These are phyloP conservation scores for Brettanomyces naardenensis DNA, from an alignment of 805 yeast species.

Conservation along the genomic window DNA sequence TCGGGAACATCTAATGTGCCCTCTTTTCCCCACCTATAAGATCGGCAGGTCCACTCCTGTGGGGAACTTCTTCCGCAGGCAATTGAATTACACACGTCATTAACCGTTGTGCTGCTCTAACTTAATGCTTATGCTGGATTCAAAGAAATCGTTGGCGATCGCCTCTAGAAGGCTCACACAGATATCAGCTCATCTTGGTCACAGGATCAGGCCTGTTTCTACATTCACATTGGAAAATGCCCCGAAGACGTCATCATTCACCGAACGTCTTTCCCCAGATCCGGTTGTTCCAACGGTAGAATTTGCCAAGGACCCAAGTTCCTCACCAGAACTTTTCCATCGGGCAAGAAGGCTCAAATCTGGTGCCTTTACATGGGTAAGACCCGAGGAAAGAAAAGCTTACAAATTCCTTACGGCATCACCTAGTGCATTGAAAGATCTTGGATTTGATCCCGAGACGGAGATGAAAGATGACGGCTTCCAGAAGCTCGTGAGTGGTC, in stretches of 20 bases:
- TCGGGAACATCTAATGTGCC: no score
- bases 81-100: no score
- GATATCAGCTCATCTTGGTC: not conserved
- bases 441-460: slow-evolving; percentile 45
- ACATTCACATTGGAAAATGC: slow-evolving; percentile 14
- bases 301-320: slow-evolving; percentile 19
- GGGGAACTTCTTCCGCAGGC: no score
- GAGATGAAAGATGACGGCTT: slow-evolving; percentile 25
- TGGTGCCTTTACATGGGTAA: slow-evolving; percentile 68
- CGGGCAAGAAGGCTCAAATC: slow-evolving; percentile 42
- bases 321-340: slow-evolving; percentile 32
- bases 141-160: not conserved
- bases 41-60: no score
- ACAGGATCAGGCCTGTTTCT: not conserved
- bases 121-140: no score
- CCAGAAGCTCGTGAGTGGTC: slow-evolving; percentile 55
- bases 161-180: not conserved
- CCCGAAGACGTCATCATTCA: slow-evolving; percentile 24
- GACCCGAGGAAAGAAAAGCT: slow-evolving; percentile 54
- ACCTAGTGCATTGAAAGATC: slow-evolving; percentile 48
- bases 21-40: no score
- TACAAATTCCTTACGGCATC: slow-evolving; percentile 52
- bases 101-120: no score
- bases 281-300: slow-evolving; percentile 21
- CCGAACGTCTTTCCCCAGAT: slow-evolving; percentile 21